Base-by-base conservation (phyloP, 2,329 filamentous ascomycete species). In the Drechslera avenae region DNA sequence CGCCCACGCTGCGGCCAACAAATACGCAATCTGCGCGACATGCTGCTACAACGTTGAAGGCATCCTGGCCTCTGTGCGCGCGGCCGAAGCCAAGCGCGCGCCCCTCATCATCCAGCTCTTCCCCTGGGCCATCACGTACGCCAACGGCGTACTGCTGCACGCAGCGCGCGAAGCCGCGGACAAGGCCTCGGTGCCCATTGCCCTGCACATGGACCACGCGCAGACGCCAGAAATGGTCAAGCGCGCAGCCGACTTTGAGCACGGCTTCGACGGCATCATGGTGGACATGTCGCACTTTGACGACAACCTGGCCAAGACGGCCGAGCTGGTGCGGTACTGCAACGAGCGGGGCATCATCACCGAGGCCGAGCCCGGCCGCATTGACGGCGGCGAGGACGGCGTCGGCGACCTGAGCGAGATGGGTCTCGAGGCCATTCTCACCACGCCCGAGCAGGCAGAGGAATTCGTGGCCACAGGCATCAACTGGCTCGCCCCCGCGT, bases 201-300 rank as follows among this genome's bases (percentile, higher is more conserved):
- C 81, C 18, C 75, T 88, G 36, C 85, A 88, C 71, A 81, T 88
- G 63, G 85, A 88, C 75, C 85, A 88, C 72, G 83, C 83, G 23
- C 85, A 87, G 71, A 82, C 80, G 7, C 82, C 83, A 3, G 83
- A 84, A 56, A 83, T 85, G 26, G 83, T 87, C 56, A 80, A 81
- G 13, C 76, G 75, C 4, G 85, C 85, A 0, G 85, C 84, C 0
- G 79, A 85, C 60, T 59, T 72, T 12, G 56, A 63, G 8, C 50
- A 51, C 17, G 67, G 67, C 6, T 66, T 72, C 41, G 67, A 71
- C 35, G 66, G 67, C 51, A 72, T 72, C 53, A 72, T 72, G 69
- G 83, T 90, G 0, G 88, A 90, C 72, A 90, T 90, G 86, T 84
- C 80, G 50, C 87, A 90, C 67, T 84, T 87, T 64, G 85, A 81